Conservation (phyloP, 768 basidiomycete genomes). For the Amanita rubescens region DNA sequence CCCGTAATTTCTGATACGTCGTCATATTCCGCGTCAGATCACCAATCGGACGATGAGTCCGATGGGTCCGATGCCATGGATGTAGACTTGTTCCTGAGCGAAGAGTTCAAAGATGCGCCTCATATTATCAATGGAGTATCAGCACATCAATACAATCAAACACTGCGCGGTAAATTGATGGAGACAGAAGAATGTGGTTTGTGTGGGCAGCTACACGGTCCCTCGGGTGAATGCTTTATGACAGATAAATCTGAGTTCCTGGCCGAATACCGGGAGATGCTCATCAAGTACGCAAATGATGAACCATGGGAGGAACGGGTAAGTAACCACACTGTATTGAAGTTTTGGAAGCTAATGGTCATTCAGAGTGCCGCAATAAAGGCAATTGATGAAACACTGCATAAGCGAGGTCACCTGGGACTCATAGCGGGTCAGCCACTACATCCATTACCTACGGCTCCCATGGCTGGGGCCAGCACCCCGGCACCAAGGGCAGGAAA, state of each 20-base stretch:
- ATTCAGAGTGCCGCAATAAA: conserved; percentile 50
- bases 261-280: conserved; percentile 59
- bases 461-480: conserved; percentile 10
- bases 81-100: conserved; percentile 8
- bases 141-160: not conserved
- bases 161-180: not conserved
- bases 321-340: conserved; percentile 14
- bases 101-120: not conserved
- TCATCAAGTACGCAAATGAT: conserved; percentile 54
- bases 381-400: conserved; percentile 61
- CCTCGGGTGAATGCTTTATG: conserved; percentile 50
- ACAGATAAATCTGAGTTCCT: conserved; percentile 57
- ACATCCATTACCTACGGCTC: conserved; percentile 37
- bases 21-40: conserved; percentile 25
- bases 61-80: conserved; percentile 13
- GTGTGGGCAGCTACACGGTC: conserved; percentile 48
- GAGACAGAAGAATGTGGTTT: conserved; percentile 42
- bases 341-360: conserved; percentile 2
- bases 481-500: conserved; percentile 17
- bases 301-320: conserved; percentile 65
- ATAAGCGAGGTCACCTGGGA: conserved; percentile 44
- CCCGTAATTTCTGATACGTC: conserved; percentile 25
- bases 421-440: conserved; percentile 62
- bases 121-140: not conserved
- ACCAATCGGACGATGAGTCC: conserved; percentile 18